Evolutionary conservation across 1,284 basidiomycete species (phyloP).

Genomic region (Rhodotorula sp.): DNA sequence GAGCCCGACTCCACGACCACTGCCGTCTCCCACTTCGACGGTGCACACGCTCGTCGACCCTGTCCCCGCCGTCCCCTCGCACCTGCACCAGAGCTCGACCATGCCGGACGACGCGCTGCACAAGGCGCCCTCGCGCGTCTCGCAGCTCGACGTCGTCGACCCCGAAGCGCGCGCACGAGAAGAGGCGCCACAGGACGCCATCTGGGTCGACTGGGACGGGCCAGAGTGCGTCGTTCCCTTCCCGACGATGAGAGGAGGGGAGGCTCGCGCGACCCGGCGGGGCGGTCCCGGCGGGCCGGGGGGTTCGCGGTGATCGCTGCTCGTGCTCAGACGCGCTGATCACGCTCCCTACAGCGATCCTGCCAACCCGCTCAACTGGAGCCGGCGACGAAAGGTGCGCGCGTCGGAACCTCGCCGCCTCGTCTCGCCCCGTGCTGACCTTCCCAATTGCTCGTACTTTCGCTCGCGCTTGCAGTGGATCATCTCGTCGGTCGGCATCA

Average conservation of each 20-base stretch:
- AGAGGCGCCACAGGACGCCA: slow-evolving; percentile 1
- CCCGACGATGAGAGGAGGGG: no score
- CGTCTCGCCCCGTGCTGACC: neutral
- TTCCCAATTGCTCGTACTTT: neutral
- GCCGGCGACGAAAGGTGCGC: slow-evolving; percentile 25
- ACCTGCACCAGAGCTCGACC: neutral
- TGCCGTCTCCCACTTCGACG: slow-evolving; percentile 5
- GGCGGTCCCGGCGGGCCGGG: no score
- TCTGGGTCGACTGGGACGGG: slow-evolving; percentile 36
- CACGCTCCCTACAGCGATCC: slow-evolving; percentile 24
- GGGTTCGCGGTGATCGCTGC: no score
- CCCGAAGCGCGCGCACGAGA: neutral
- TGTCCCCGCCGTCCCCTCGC: neutral
- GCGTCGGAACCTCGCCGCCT: neutral
- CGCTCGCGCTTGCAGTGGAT: slow-evolving; percentile 15
- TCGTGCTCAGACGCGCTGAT: neutral
- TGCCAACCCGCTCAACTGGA: slow-evolving; percentile 41
- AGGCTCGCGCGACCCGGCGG: no score
- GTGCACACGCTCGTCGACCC: slow-evolving; percentile 12
- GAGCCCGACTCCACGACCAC: no score
- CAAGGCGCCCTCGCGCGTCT: slow-evolving; percentile 6
- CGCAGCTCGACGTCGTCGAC: slow-evolving; percentile 11
- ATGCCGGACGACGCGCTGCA: neutral
- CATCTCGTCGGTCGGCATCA: slow-evolving; percentile 30
- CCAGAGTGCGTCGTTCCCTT: slow-evolving; percentile 13